Base-by-base conservation (phyloP, 306 rosid genomes). In the Cicer arietinum region DNA sequence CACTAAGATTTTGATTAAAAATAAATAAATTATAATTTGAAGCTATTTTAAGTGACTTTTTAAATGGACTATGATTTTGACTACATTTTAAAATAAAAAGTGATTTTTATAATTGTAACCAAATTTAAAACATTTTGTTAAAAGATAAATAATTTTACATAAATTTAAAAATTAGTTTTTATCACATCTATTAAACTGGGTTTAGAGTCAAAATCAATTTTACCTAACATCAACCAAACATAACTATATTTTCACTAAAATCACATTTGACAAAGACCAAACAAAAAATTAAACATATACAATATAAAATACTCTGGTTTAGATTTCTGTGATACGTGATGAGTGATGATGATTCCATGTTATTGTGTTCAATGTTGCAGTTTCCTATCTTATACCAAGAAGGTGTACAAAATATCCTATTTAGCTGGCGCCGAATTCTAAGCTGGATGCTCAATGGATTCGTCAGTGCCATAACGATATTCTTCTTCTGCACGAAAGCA, bases 371-470 rank as follows among this genome's bases (percentile, higher is more conserved):
- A 6, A 76, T 80, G 51, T 80, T 20, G 80, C 93, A 94, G 98
- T 94, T 91, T 85, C 97, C 98, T 54, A 79, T 84, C 61, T 52
- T 94, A 77, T 94, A 94, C 88, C 98, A 91, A 85, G 93, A 94
- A 91, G 98, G 98, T 41, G 96, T 89, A 56, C 89, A 90, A 58
- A 91, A 94, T 65, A 56, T 86, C 58, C 96, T 91, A 42, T 94
- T 94, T 82, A 86, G 93, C 82, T 94, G 98, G 98, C 83, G 85
- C 11, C 85, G 96, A 17, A 92, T 94, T 42, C 77, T 94, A 7
- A 82, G 90, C 69, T 91, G 97, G 97, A 94, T 94, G 97, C 77
- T 89, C 7, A 94, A 94, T 9, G 98, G 96, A 47, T 63, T 89
- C 20, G 42, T 50, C 41, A 76, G 89, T 1, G 93, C 93, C 12